These are phyloP conservation scores for Lactarius sanguifluus DNA, from an alignment of 768 basidiomycete genomes.

Conservation along the genomic window DNA sequence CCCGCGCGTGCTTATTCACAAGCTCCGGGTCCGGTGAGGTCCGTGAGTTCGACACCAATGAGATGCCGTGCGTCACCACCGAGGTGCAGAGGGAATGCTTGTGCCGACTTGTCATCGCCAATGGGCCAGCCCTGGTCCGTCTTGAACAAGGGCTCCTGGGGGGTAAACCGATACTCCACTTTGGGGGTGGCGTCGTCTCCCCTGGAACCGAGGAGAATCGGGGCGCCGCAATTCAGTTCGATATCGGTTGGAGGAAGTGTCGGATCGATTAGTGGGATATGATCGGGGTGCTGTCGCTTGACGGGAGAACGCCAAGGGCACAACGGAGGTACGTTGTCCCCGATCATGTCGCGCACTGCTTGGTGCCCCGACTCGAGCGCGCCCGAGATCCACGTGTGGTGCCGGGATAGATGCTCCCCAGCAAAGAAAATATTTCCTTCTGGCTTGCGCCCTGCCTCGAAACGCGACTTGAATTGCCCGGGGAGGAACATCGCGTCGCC, in stretches of 20 bases:
- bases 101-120: neutral
- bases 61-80: neutral
- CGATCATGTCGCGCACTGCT: constrained; percentile 1
- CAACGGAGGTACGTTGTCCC: neutral
- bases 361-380: constrained; percentile 27
- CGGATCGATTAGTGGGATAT: neutral
- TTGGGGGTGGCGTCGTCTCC: constrained; percentile 2
- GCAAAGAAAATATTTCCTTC: constrained; percentile 34
- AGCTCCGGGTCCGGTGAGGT: neutral
- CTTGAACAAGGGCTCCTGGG: neutral
- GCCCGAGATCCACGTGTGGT: constrained; percentile 36
- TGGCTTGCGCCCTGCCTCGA: constrained; percentile 29
- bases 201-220: neutral
- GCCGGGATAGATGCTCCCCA: constrained; percentile 34
- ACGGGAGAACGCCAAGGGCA: neutral
- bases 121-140: neutral
- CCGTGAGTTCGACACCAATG: neutral
- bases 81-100: neutral
- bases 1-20: neutral
- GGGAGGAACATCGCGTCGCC: constrained; percentile 37
- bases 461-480: constrained; percentile 31
- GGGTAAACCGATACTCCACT: neutral
- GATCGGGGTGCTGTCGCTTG: neutral
- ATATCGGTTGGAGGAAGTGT: neutral
- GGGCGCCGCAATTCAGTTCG: neutral